Percentiles rank a stretch among this genome's conserved stretches.
phyloP scores from a whole-genome alignment of 2,329 filamentous ascomycete genomes.

The Leptographium procerum region DNA sequence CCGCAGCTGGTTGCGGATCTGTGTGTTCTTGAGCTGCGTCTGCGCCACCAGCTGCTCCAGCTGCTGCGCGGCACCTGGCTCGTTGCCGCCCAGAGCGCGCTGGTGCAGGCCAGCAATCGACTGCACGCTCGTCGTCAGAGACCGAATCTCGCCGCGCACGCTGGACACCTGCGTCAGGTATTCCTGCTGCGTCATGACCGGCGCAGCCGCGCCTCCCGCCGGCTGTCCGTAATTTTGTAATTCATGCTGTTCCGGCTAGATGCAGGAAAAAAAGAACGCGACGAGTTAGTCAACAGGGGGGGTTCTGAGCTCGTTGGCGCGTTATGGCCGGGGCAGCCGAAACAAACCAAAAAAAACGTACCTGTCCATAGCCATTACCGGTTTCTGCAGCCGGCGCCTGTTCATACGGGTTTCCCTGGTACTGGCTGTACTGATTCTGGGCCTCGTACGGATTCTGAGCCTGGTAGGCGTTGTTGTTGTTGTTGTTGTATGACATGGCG shows the following conservation, averaged over 20 bases:
- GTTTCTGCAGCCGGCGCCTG: background rate
- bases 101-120: slow-evolving; percentile 60
- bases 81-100: slow-evolving; percentile 56
- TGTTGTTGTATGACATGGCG: slow-evolving; percentile 7
- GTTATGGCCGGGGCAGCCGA: background rate
- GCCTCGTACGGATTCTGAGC: background rate
- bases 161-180: slow-evolving; percentile 57
- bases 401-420: slow-evolving; percentile 1
- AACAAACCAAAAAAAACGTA: background rate
- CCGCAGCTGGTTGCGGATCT: slow-evolving; percentile 70
- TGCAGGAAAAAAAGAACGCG: slow-evolving; percentile 2
- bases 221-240: slow-evolving; percentile 29
- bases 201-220: slow-evolving; percentile 13
- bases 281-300: background rate
- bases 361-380: slow-evolving; percentile 4
- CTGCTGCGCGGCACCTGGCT: slow-evolving; percentile 41
- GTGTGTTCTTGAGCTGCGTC: slow-evolving; percentile 61
- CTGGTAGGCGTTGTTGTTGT: background rate
- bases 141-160: slow-evolving; percentile 56
- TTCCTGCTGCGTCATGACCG: slow-evolving; percentile 48
- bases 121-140: slow-evolving; percentile 54
- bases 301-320: background rate
- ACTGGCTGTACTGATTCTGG: background rate
- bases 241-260: slow-evolving; percentile 35
- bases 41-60: slow-evolving; percentile 57